Base-by-base conservation (phyloP, 2,329 filamentous ascomycete species). In the Colletotrichum lupini region DNA sequence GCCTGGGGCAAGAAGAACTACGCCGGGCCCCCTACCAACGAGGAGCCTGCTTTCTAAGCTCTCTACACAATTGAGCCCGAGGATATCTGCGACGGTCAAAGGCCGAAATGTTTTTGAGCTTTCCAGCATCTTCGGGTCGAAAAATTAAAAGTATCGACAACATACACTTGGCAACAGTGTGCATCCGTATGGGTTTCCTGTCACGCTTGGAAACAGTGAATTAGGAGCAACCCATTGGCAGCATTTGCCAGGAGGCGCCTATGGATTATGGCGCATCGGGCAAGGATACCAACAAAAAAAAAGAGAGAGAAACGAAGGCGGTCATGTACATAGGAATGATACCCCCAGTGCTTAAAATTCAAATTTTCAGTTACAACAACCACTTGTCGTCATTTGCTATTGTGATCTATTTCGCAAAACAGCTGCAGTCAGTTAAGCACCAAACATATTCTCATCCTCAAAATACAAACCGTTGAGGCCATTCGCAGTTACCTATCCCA, bases 1-100 rank as follows among this genome's bases (percentile, higher is more conserved):
- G 86, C 87, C 64, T 93, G 92, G 91, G 92, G 92, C 42, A 88
- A 89, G 82, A 89, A 90, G 82, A 90, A 94, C 82, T 93, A 93
- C 82, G 85, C 85, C 58, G 91, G 92, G 19, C 91, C 90, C 1
- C 89, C 87, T n/a, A 86, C 85, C 52, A 79, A 85, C 69, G 82
- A 82, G 68, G 80, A 37, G 4, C 28, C 82, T 5, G 79, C 80
- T 12, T 49, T 70, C 65, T 75, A 66, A 71, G 22, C 53, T 28
- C 14, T 3, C 19, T 6, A 16, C 24, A 28, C 49, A 9, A 28
- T 14, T 30, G 46, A 26, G 5, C 67, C 22, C 49, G 16, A 52
- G 16, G 52, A 35, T 35, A 30, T 19, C 7, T 49, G 24, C 22
- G 37, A 16, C 30, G 42, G 2, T 24, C 4, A 24, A 28, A 11